Base-by-base conservation (phyloP, 2,329 filamentous ascomycete genomes). In the Colletotrichum cordylinicola region DNA sequence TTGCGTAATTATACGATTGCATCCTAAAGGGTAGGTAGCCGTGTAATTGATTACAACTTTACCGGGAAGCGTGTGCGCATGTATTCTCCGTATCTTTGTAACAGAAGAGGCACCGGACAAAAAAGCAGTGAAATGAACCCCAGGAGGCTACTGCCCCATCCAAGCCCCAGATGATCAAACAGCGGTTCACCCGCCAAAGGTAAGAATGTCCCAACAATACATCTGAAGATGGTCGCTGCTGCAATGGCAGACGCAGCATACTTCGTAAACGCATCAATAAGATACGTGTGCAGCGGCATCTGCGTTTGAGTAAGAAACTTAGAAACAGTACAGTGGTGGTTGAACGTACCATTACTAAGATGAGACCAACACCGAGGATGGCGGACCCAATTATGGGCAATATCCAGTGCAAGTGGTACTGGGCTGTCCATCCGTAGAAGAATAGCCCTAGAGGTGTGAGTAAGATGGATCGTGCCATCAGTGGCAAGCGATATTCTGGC, bases 1-100 rank as follows among this genome's bases (percentile, higher is more conserved):
- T 12, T 6, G 9, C 9, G 39, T 48, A 27, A 13, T 21, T n/a
- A 2, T 13, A 21, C 9, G 10, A 3, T 21, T 13, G 6, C 43
- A 13, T 52, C n/a, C 4, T 6, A 21, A 52, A 8, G 6, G 13
- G 1, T 2, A 52, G 13, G 1, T 2, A 52, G n/a, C 2, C 12
- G 21, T 21, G n/a, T 1, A 13, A 21, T 13, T 21, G 13, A 13
- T 7, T 52, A 52, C 43, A 52, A 4, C n/a, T 24, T 13, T 3
- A 52, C 43, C 10, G n/a, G 43, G 12, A 52, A 52, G 6, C 43
- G 43, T 8, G 43, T 21, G 6, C 43, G 43, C 3, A 21, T 12
- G 12, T 13, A 2, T 52, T 21, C 43, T 7, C 43, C 43, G n/a
- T 52, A 21, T 52, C 2, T 52, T n/a, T 52, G 43, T 4, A 52